Evolutionary conservation across 352 stramenopile species (phyloP).

Genomic region (Phytophthora foliorum): DNA sequence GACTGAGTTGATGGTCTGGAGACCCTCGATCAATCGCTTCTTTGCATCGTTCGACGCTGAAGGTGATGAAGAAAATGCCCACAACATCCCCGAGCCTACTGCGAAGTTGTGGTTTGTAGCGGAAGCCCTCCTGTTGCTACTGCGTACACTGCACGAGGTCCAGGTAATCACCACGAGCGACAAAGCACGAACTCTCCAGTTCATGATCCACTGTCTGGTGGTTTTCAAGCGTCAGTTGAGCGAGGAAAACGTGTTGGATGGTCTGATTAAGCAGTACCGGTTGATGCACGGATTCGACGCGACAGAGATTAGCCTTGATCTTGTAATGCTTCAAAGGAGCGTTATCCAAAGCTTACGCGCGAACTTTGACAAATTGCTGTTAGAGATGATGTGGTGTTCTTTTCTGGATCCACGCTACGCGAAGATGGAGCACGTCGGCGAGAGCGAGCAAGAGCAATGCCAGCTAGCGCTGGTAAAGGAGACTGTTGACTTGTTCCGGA

Average conservation of each 20-base stretch:
- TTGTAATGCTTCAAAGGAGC: conserved; percentile 10
- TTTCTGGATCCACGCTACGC: conserved; percentile 57
- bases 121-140: conserved; percentile 51
- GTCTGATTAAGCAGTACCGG: conserved; percentile 15
- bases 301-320: conserved; percentile 13
- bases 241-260: conserved; percentile 5
- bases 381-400: conserved; percentile 49
- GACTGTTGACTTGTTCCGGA: conserved; percentile 1
- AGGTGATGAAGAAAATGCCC: background rate
- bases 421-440: conserved; percentile 51
- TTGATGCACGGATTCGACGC: conserved; percentile 17
- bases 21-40: conserved; percentile 29
- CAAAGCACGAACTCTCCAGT: conserved; percentile 13
- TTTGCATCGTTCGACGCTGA: conserved; percentile 13
- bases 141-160: conserved; percentile 55
- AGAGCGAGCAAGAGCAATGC: conserved; percentile 44
- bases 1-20: conserved; percentile 27
- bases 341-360: conserved; percentile 16
- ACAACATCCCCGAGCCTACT: conserved; percentile 17
- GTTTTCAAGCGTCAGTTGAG: conserved; percentile 8
- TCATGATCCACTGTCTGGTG: conserved; percentile 14
- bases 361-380: conserved; percentile 25
- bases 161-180: conserved; percentile 47
- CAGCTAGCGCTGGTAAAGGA: conserved; percentile 2
- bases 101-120: conserved; percentile 42